These are phyloP conservation scores for Albifimbria verrucaria DNA, from an alignment of 2,329 filamentous ascomycete genomes.

Conservation along the genomic window DNA sequence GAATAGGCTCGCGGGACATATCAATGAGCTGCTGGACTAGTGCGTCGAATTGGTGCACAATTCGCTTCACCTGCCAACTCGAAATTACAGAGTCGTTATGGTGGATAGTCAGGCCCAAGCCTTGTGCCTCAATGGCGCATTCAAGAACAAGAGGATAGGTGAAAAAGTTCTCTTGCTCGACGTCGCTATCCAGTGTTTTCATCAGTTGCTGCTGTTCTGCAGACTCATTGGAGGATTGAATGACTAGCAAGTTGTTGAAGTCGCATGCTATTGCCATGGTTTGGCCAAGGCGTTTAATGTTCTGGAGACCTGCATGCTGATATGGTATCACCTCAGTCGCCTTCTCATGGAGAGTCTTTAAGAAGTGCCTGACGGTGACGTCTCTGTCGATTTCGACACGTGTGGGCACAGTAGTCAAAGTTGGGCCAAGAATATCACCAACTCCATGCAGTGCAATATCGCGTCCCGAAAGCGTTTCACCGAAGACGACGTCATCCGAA, in stretches of 20 bases:
- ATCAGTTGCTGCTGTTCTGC: neutral
- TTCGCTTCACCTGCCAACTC: slow-evolving; percentile 9
- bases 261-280: slow-evolving; percentile 9
- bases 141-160: slow-evolving; percentile 21
- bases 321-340: slow-evolving; percentile 19
- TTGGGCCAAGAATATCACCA: slow-evolving; percentile 50
- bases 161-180: slow-evolving; percentile 12
- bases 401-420: slow-evolving; percentile 52
- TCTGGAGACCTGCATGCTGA: slow-evolving; percentile 27
- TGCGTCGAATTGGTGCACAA: slow-evolving; percentile 13
- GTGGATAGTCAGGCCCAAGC: slow-evolving; percentile 9
- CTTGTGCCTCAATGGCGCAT: slow-evolving; percentile 8
- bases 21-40: slow-evolving; percentile 12
- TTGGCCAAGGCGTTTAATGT: slow-evolving; percentile 18
- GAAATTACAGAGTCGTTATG: slow-evolving; percentile 9
- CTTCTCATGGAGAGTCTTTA: slow-evolving; percentile 14
- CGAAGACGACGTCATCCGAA: slow-evolving; percentile 47
- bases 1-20: slow-evolving; percentile 2
- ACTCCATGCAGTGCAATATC: slow-evolving; percentile 37
- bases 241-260: slow-evolving; percentile 26
- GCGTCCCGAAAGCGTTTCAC: slow-evolving; percentile 53
- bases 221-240: slow-evolving; percentile 15
- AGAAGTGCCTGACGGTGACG: slow-evolving; percentile 31
- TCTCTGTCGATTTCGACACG: slow-evolving; percentile 38
- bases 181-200: slow-evolving; percentile 6